Percentiles rank a stretch among this genome's conserved stretches.
Evolutionary conservation across 441 rosid genomes (phyloP).

Genomic region (Theobroma grandiflorum): DNA sequence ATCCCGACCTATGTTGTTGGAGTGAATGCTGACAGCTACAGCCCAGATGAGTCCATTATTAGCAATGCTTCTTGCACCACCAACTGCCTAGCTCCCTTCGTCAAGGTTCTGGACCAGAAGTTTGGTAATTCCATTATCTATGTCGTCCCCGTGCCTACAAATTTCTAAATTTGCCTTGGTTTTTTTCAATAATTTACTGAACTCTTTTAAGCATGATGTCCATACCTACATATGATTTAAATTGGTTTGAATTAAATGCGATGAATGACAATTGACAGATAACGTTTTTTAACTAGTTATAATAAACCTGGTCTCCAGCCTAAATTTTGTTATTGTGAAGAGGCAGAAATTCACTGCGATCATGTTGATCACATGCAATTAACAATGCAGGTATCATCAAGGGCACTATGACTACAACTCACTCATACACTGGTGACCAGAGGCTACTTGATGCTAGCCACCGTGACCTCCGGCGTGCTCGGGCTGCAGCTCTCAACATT

Average conservation of each 20-base stretch:
- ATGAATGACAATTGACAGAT: neutral
- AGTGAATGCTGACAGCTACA: constrained; percentile 85
- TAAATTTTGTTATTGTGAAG: neutral
- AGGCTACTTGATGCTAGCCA: constrained; percentile 94
- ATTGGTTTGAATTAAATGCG: neutral
- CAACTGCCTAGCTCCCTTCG: constrained; percentile 96
- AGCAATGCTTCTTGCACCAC: constrained; percentile 99
- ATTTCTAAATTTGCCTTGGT: neutral
- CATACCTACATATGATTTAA: neutral
- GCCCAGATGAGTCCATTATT: constrained; percentile 76
- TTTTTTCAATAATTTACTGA: no score
- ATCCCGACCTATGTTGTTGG: constrained; percentile 97
- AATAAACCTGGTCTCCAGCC: neutral
- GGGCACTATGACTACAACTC: constrained; percentile 98
- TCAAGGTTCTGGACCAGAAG: constrained; percentile 97
- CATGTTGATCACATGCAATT: neutral
- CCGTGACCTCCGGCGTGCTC: constrained; percentile 93
- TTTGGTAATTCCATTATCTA: constrained; percentile 52
- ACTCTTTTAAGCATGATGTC: no score
- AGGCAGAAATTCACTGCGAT: neutral
- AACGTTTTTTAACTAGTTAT: neutral
- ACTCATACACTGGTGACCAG: constrained; percentile 98
- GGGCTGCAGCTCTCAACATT: constrained; percentile 94
- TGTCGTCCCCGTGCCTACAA: neutral
- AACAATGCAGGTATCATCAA: constrained; percentile 72